Evolutionary conservation across 805 yeast genomes (phyloP).

Genomic region (Nakazawaea laoshanensis): DNA sequence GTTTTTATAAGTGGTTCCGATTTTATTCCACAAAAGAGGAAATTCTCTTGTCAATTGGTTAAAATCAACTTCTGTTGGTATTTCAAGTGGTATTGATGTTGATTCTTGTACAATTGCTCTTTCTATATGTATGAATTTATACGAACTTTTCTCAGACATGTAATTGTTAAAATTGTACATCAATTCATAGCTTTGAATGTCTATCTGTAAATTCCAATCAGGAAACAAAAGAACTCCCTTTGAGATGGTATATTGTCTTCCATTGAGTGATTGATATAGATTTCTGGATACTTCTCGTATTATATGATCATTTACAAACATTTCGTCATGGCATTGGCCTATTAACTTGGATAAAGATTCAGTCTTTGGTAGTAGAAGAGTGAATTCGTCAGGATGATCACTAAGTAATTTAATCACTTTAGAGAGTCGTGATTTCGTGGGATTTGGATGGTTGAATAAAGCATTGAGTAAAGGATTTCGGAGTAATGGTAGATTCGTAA

Average conservation of each 20-base stretch:
- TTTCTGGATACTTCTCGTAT: constrained; percentile 35
- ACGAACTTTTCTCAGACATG: constrained; percentile 45
- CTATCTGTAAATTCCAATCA: constrained; percentile 32
- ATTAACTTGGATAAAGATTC: constrained; percentile 32
- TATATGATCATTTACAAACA: constrained; percentile 58
- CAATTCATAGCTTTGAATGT: constrained; percentile 36
- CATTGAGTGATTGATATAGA: constrained; percentile 32
- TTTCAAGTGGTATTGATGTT: neutral
- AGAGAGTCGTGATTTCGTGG: constrained; percentile 34
- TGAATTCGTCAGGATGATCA: constrained; percentile 38
- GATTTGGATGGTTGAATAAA: constrained; percentile 57
- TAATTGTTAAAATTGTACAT: constrained; percentile 51
- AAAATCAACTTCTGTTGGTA: constrained; percentile 15
- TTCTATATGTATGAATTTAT: constrained; percentile 51
- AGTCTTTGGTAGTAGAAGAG: constrained; percentile 59
- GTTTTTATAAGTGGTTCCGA: constrained; percentile 29
- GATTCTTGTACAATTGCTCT: constrained; percentile 30
- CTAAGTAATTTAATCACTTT: constrained; percentile 35
- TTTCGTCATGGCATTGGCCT: constrained; percentile 50
- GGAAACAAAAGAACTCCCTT: constrained; percentile 48
- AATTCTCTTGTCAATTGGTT: constrained; percentile 29
- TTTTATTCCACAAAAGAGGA: constrained; percentile 27
- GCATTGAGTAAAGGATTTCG: constrained; percentile 59
- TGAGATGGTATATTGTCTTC: constrained; percentile 45
- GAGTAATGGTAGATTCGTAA: constrained; percentile 39